These are phyloP conservation scores for Apiospora malaysiana DNA, from an alignment of 2,329 filamentous ascomycete genomes.

Conservation along the genomic window DNA sequence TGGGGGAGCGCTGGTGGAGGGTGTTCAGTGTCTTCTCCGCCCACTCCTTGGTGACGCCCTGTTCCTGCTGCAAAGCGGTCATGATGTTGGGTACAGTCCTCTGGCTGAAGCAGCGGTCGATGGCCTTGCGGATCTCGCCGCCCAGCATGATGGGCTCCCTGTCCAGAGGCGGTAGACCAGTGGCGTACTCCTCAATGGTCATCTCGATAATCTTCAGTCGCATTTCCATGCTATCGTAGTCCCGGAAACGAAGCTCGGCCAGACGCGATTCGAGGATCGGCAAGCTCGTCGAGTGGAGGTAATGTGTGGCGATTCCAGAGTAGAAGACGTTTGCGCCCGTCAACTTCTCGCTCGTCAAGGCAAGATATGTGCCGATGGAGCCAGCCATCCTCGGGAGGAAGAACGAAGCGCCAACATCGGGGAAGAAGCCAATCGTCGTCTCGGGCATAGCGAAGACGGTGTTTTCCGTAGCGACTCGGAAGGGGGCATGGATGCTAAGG, in stretches of 20 bases:
- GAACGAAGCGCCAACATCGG: conserved; percentile 95
- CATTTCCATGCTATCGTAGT: conserved; percentile 67
- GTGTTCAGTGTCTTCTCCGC: conserved; percentile 78
- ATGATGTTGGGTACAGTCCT: conserved; percentile 74
- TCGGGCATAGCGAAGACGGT: conserved; percentile 99
- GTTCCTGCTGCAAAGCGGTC: conserved; percentile 63
- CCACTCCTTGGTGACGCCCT: conserved; percentile 70
- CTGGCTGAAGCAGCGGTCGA: conserved; percentile 82
- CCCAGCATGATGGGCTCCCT: conserved; percentile 70
- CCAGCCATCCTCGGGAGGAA: conserved; percentile 93
- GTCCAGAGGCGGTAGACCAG: conserved; percentile 72
- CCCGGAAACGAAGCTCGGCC: conserved; percentile 86
- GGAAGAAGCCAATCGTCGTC: conserved; percentile 98
- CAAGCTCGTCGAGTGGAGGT: conserved; percentile 88
- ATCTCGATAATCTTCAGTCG: conserved; percentile 78
- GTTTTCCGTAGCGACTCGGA: conserved; percentile 94
- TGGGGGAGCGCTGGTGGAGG: conserved; percentile 81
- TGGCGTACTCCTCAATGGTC: conserved; percentile 91
- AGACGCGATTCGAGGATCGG: conserved; percentile 82
- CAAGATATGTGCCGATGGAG: conserved; percentile 86
- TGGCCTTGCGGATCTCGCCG: conserved; percentile 75
- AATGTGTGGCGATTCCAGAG: conserved; percentile 92
- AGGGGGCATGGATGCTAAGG: conserved; percentile 90
- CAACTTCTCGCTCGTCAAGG: conserved; percentile 84
- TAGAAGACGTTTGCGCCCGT: conserved; percentile 87